Percentiles rank a stretch among this genome's conserved stretches.
These are phyloP conservation scores for Blastocystis sp. DNA, from an alignment of 352 stramenopile species.

Conservation along the genomic window DNA sequence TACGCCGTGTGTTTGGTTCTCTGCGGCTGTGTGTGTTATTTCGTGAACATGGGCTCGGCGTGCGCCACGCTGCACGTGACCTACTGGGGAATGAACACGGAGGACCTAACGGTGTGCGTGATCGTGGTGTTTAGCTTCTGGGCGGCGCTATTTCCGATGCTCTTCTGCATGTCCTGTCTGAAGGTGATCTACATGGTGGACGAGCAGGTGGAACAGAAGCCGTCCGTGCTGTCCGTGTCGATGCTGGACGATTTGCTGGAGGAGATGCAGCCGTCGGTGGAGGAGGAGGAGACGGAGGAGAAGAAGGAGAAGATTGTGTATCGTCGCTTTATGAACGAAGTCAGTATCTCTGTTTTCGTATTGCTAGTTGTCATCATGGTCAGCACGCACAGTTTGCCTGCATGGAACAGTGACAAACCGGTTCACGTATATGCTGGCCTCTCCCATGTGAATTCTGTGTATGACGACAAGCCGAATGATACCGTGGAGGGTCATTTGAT, in stretches of 20 bases:
- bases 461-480: neutral
- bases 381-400: neutral
- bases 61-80: conserved; percentile 9
- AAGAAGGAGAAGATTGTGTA: conserved; percentile 8
- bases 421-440: neutral
- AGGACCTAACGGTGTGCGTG: neutral
- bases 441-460: neutral
- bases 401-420: conserved; percentile 36
- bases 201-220: neutral
- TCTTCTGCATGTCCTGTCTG: neutral
- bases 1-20: neutral
- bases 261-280: neutral
- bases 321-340: neutral
- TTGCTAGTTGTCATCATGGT: neutral
- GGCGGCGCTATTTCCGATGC: neutral
- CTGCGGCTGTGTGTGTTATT: neutral
- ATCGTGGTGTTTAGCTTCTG: neutral
- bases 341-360: neutral
- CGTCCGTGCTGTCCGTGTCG: neutral
- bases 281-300: neutral
- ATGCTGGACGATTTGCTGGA: neutral
- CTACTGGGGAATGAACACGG: neutral
- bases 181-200: conserved; percentile 33
- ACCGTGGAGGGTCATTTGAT: neutral
- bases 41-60: conserved; percentile 20